Evolutionary conservation across 1,284 basidiomycete genomes (phyloP), one percentile per base, ranked within the genome.

Genomic region (Ceratobasidium sp.): DNA sequence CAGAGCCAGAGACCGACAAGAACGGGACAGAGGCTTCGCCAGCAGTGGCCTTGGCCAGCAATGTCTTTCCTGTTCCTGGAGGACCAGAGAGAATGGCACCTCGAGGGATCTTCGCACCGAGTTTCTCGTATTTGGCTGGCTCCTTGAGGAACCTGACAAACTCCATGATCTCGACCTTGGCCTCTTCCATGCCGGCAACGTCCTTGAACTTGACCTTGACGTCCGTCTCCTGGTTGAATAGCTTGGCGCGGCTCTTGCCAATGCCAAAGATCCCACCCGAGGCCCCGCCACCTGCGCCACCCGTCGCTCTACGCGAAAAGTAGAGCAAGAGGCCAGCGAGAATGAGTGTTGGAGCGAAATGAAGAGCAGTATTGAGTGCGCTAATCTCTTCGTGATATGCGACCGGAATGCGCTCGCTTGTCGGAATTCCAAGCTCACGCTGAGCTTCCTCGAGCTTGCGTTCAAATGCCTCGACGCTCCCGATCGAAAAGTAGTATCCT

Each of bases 141-240:
- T 98, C 93, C 85, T 98, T 98, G 79, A 99, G 86, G 85, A 99
- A 99, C 78, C 96, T 97, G 80, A 99, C 97, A 79, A 99, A 99
- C 81, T 99, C 97, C 94, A 98, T 98, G 78, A 99, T 97, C 84
- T 99, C 97, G 84, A 97, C 93, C 85, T 99, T 99, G 70, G 96
- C 97, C 83, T 99, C 97, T 83, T 99, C 97, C 96, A 98, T 98
- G 55, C 97, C 97, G 32, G 97, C 97, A 26, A 99, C 94, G 80
- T 99, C 94, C 82, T 89, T 90, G 84, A 99, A 99, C 79, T 93
- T 94, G 77, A 93, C 91, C 79, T 91, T 93, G 78, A 99, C 92
- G 73, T 97, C 93, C 48, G 92, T 95, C 79, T 99, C 97, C 84
- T 97, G 94, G 85, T 98, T 98, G 84, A 98, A 99, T 81, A 98